Evolutionary conservation across 257 asterid species (phyloP), one percentile per base, ranked within the genome.

Genomic region (Plantago major): DNA sequence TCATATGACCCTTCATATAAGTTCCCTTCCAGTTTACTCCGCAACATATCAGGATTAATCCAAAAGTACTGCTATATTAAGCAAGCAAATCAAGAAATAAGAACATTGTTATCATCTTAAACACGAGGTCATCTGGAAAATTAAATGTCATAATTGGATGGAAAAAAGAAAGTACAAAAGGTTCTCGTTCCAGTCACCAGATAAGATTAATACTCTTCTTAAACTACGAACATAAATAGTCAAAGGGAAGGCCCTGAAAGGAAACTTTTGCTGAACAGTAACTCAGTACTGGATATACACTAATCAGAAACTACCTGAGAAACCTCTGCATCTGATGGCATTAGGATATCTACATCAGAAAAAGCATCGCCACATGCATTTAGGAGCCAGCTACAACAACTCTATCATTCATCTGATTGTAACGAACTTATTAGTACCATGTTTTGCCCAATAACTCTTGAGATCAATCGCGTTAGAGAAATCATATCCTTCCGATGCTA

Each of bases 401-500:
- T 72, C 77, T 63, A 46, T 49, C 74, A 66, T 54, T 73, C 69
- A 87, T 53, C 94, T 74, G 66, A 89, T 89, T 13, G 92, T 89
- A 69, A 89, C 97, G 56, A 87, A 89, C 84, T 89, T 89, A 73
- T 87, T 89, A 1, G 97, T 89, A 55, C 97, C 97, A 63, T 89
- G 97, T 72, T 83, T 89, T 1, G 97, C 97, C 97, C 94, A 89
- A 74, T 87, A 81, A 76, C 70, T 79, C 88, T 70, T 82, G 67
- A 89, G 81, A 74, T 89, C 97, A 61, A 89, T 89, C 0, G 94
- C 83, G 67, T 56, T 79, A 38, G 89, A 78, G 73, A 89, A 82
- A 68, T 87, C 64, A 75, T 81, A 89, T 50, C 88, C 90, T 63
- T 87, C 88, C 2, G 84, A 72, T 12, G 92, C 71, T 66, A 84